A percentile compares a stretch with the other conserved stretches of the same genome.
Conservation (phyloP, 805 yeast genomes). For the Candida nonsorbophila region DNA sequence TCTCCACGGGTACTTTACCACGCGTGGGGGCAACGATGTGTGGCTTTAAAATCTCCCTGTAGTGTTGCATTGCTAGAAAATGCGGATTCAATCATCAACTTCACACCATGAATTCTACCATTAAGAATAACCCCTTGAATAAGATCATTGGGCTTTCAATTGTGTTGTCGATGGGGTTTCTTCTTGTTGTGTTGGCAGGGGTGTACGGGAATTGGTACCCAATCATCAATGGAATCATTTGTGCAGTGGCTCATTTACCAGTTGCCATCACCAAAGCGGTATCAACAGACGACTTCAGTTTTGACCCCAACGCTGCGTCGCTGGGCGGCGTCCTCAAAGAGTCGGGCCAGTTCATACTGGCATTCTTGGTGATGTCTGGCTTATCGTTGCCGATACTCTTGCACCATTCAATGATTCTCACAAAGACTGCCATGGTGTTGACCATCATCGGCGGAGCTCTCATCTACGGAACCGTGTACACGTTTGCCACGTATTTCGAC, state of each 20-base stretch:
- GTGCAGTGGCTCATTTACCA: constrained; percentile 37
- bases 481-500: constrained; percentile 76
- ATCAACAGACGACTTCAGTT: constrained; percentile 37
- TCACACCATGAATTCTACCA: constrained; percentile 15
- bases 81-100: constrained; percentile 1
- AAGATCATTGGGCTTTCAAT: constrained; percentile 72
- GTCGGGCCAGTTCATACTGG: constrained; percentile 73
- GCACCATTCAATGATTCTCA: constrained; percentile 69
- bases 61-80: constrained; percentile 1
- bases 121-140: constrained; percentile 54
- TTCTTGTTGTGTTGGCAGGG: constrained; percentile 81
- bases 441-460: constrained; percentile 80
- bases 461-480: constrained; percentile 77
- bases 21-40: constrained; percentile 4
- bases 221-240: constrained; percentile 51
- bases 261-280: constrained; percentile 27
- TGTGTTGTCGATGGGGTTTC: constrained; percentile 83
- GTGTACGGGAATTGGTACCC: constrained; percentile 91
- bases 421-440: constrained; percentile 66
- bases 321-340: constrained; percentile 51
- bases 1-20: constrained; percentile 4
- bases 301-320: constrained; percentile 28
- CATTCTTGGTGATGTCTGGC: constrained; percentile 72
- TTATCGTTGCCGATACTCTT: constrained; percentile 67
- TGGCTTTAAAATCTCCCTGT: constrained; percentile 9